Percentiles rank a stretch among this genome's conserved stretches.
Evolutionary conservation across 345 rosid species (phyloP).

Genomic region (Erucastrum elatum): DNA sequence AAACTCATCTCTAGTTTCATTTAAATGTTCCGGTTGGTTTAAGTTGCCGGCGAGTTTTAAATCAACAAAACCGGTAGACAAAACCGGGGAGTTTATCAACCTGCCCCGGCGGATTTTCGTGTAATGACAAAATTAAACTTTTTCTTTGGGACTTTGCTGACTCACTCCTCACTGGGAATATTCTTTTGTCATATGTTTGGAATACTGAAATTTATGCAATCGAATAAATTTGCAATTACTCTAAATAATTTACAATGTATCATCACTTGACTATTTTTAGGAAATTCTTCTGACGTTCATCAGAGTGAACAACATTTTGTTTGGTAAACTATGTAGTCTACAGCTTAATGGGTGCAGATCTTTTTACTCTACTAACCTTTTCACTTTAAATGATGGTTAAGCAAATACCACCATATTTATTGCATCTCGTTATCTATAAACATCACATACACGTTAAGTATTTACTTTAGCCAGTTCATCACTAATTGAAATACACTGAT

Average conservation of each 20-base stretch:
- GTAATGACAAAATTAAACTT: conserved; percentile 32
- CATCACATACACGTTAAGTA: conserved; percentile 2
- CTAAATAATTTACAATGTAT: neutral
- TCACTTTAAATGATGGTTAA: neutral
- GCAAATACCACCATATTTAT: neutral
- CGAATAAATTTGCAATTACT: no score
- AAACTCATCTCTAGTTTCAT: neutral
- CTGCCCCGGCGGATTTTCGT: neutral
- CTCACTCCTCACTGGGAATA: neutral
- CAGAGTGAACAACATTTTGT: neutral
- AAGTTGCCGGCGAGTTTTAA: conserved; percentile 6
- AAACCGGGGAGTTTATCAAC: conserved; percentile 11
- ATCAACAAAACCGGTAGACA: neutral
- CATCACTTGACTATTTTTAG: neutral
- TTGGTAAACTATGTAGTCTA: neutral
- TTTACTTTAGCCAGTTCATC: neutral
- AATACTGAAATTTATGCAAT: neutral
- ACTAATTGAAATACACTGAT: neutral
- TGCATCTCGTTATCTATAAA: neutral
- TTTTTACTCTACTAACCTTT: neutral
- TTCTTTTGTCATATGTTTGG: neutral
- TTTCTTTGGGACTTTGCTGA: conserved; percentile 16
- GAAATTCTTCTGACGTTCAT: neutral
- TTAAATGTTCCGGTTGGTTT: neutral
- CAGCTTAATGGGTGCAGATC: neutral